Percentiles rank a stretch among this genome's conserved stretches.
These are phyloP conservation scores for Brassica rapa DNA, from an alignment of 345 rosid genomes.

Conservation along the genomic window DNA sequence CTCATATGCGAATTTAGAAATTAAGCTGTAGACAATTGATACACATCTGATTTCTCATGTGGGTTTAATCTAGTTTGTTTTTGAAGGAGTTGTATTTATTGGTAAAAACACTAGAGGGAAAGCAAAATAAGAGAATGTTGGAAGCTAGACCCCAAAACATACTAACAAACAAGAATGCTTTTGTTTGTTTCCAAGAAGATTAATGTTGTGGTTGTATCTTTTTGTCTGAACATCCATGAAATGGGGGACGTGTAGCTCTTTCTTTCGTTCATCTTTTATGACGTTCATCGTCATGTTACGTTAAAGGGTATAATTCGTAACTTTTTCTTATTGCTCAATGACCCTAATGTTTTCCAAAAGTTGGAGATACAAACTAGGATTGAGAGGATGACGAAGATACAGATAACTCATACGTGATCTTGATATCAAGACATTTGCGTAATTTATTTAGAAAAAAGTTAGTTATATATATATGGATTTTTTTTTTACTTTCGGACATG, in stretches of 20 bases:
- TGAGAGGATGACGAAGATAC: background rate
- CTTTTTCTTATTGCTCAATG: background rate
- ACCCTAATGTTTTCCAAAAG: background rate
- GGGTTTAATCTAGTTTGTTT: background rate
- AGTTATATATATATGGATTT: background rate
- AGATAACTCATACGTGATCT: no score
- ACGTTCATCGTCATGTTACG: background rate
- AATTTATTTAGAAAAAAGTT: background rate
- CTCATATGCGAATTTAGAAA: background rate
- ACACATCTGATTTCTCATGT: background rate
- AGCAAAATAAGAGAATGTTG: constrained; percentile 27
- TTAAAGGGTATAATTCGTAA: background rate
- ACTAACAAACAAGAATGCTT: constrained; percentile 13
- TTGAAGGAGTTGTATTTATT: background rate
- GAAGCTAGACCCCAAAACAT: constrained; percentile 18
- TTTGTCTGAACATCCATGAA: constrained; percentile 19
- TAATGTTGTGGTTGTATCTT: constrained; percentile 15
- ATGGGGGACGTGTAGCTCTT: background rate
- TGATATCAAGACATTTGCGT: background rate
- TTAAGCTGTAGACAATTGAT: background rate
- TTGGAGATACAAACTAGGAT: background rate
- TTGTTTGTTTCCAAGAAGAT: constrained; percentile 25
- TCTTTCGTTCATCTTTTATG: background rate
- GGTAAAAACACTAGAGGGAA: background rate
- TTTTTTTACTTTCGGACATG: background rate